Evolutionary conservation across 2,329 filamentous ascomycete genomes (phyloP), one percentile per base, ranked within the genome.

Genomic region (Helotiales sp.): DNA sequence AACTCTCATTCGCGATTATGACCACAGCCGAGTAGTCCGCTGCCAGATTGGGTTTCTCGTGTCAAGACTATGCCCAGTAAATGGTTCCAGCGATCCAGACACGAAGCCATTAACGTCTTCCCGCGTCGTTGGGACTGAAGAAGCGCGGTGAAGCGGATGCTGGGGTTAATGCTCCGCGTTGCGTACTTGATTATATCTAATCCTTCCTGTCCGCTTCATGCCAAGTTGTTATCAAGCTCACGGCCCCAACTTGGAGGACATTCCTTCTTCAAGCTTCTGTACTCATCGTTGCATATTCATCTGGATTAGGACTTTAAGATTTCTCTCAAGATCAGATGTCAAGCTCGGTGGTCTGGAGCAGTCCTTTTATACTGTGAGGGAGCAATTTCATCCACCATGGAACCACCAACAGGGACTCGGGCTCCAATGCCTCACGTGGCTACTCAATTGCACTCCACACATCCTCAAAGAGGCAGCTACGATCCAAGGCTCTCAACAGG

Each of bases 361-460:
- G 4, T 8, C 22, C 38, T 22, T 44, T 7, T 24, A 27, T 5
- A 25, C n/a, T 13, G 40, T 44, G 22, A 25, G 6, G 40, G 24
- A 24, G 12, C 12, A 25, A 8, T 1, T 24, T 47, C 6, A 24
- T 12, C 12, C 42, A 31, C n/a, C 13, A 54, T 54, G 56, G 42
- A 54, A 19, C 48, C 22, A 38, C 12, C 27, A 25, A 42, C 29
- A 10, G 30, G 17, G 42, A 31, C 19, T 10, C 42, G 42, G 10
- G 10, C 44, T 24, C 44, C 52, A 31, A 64, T 65, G 59, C 57
- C 61, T 48, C 63, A 65, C 59, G 55, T 65, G 10, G 50, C 56
- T 5, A 55, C 55, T 13, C 63, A 65, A 55, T 61, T 54, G 55
- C 53, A 62, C 24, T n/a, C 46, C 12, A 57, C 42, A 27, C 55